A percentile compares a stretch with the other conserved stretches of the same genome.
phyloP scores from a whole-genome alignment of 768 basidiomycete genomes.

The Leccinum imitatum region DNA sequence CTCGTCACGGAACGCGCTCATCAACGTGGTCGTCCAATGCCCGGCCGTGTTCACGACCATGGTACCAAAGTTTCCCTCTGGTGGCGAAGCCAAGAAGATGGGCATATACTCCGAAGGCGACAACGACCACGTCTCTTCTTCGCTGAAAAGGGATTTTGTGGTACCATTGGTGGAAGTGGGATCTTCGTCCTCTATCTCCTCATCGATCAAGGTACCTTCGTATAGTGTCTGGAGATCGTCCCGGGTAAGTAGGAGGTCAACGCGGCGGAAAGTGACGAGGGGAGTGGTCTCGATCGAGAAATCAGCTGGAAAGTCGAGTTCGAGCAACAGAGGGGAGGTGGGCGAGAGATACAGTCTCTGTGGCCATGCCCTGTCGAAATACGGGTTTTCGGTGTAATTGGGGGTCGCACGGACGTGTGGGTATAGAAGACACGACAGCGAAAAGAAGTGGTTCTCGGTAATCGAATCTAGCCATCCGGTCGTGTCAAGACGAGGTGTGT shows the following conservation, averaged over 20 bases:
- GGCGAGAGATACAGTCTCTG: slow-evolving; percentile 64
- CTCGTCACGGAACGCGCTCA: slow-evolving; percentile 42
- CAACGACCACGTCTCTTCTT: slow-evolving; percentile 54
- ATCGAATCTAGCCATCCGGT: slow-evolving; percentile 50
- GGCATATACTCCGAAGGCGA: slow-evolving; percentile 53
- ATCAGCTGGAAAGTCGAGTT: slow-evolving; percentile 44
- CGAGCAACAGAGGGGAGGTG: slow-evolving; percentile 36
- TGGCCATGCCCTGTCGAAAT: slow-evolving; percentile 64
- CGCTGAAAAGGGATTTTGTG: slow-evolving; percentile 47
- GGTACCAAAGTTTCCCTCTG: slow-evolving; percentile 55
- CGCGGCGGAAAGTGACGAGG: slow-evolving; percentile 62
- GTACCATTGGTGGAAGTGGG: slow-evolving; percentile 25
- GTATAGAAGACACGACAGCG: slow-evolving; percentile 62
- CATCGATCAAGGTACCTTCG: slow-evolving; percentile 21
- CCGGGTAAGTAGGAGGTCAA: slow-evolving; percentile 55
- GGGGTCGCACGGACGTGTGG: slow-evolving; percentile 69
- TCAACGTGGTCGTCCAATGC: slow-evolving; percentile 64
- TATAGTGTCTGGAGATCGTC: slow-evolving; percentile 50
- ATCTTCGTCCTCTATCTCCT: slow-evolving; percentile 17
- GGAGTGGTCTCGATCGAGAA: slow-evolving; percentile 61
- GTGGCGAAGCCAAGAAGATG: slow-evolving; percentile 44
- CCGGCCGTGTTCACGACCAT: slow-evolving; percentile 64
- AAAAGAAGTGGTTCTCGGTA: slow-evolving; percentile 74
- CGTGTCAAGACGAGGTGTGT: slow-evolving; percentile 3
- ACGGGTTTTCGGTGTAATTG: slow-evolving; percentile 50